phyloP scores from a whole-genome alignment of 352 stramenopile genomes.

The Globisporangium cystogenes region DNA sequence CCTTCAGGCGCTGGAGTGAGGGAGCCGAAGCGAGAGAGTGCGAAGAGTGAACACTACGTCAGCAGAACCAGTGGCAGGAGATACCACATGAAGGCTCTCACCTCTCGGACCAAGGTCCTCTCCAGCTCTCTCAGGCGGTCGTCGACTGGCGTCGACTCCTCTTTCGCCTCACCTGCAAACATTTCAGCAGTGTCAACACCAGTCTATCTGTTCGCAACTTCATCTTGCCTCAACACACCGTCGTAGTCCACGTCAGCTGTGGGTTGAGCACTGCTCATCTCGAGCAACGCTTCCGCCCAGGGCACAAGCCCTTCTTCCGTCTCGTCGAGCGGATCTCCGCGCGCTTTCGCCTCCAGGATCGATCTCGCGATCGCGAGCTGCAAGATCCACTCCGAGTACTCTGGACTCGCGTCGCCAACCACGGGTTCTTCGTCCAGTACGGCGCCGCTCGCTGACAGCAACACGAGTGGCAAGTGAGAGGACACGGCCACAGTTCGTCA shows the following conservation, averaged over 20 bases:
- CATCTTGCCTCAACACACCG: background rate
- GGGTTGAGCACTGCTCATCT: slow-evolving; percentile 29
- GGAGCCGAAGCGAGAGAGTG: background rate
- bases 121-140: slow-evolving; percentile 41
- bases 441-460: slow-evolving; percentile 4
- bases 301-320: slow-evolving; percentile 44
- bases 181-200: background rate
- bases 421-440: background rate
- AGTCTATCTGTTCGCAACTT: background rate
- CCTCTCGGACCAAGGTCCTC: slow-evolving; percentile 57
- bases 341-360: slow-evolving; percentile 54
- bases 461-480: background rate
- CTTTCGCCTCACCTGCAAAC: slow-evolving; percentile 1
- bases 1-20: slow-evolving; percentile 47
- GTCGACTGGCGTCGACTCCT: background rate
- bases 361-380: slow-evolving; percentile 65
- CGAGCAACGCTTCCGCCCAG: slow-evolving; percentile 59
- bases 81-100: slow-evolving; percentile 6
- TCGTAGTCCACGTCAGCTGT: background rate
- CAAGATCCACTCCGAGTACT: slow-evolving; percentile 54
- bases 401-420: background rate
- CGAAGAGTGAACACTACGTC: background rate
- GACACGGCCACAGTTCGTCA: too few species aligned
- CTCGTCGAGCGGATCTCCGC: slow-evolving; percentile 40
- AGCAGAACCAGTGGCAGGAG: background rate